These are phyloP conservation scores for Trebouxia sp. DNA, from an alignment of 139 green algal genomes.

Conservation along the genomic window DNA sequence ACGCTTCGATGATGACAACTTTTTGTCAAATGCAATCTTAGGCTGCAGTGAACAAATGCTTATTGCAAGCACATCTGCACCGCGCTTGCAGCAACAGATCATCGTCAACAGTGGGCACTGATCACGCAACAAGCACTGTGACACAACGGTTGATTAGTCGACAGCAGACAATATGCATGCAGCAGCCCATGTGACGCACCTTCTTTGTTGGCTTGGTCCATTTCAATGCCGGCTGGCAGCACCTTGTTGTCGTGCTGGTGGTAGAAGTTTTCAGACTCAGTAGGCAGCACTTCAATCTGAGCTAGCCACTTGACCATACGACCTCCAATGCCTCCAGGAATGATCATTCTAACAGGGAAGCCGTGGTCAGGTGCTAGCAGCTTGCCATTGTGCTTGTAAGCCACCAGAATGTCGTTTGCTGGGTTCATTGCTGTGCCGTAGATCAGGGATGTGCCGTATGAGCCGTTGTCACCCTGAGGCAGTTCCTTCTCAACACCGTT, in stretches of 20 bases:
- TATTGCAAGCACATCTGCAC: too few relatives aligned
- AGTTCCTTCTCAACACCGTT: conserved; percentile 80
- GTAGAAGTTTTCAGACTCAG: conserved; percentile 92
- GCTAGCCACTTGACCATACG: conserved; percentile 84
- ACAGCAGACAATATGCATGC: background rate
- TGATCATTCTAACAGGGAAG: conserved; percentile 76
- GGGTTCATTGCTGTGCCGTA: conserved; percentile 67
- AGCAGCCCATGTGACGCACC: conserved; percentile 50
- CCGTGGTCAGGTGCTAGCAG: conserved; percentile 75
- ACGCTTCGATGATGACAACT: too few relatives aligned
- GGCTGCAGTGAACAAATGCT: too few relatives aligned
- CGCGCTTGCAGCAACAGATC: too few relatives aligned
- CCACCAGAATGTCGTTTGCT: conserved; percentile 72
- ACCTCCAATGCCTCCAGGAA: conserved; percentile 71
- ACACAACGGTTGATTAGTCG: too few relatives aligned
- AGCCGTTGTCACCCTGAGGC: conserved; percentile 61
- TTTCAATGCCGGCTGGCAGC: conserved; percentile 91
- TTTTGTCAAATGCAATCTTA: too few relatives aligned
- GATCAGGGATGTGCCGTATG: conserved; percentile 67
- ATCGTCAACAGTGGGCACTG: too few relatives aligned
- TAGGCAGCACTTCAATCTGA: conserved; percentile 81
- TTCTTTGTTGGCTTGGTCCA: conserved; percentile 81
- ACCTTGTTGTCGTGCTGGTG: conserved; percentile 98
- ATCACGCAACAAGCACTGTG: too few relatives aligned
- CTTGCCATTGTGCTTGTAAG: conserved; percentile 77